These are phyloP conservation scores for Talaromyces albobiverticillius DNA, from an alignment of 2,329 filamentous ascomycete species.

Conservation along the genomic window DNA sequence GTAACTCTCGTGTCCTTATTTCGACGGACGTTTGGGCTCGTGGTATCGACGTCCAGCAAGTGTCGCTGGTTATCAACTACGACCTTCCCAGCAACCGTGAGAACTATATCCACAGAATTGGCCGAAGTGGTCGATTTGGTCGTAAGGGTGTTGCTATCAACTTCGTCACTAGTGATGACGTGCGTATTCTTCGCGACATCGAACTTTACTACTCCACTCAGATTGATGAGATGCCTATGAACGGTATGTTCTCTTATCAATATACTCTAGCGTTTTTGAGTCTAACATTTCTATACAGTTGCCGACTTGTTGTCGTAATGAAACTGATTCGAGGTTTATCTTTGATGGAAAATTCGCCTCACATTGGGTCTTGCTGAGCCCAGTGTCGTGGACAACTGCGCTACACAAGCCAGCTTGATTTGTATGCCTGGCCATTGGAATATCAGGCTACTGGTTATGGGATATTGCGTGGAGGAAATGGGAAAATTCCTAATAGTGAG, in stretches of 20 bases:
- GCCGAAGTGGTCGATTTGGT: constrained; percentile 90
- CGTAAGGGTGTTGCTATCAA: constrained; percentile 99
- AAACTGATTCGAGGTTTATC: constrained; percentile 51
- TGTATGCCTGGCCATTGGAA: not conserved
- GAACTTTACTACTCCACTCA: constrained; percentile 96
- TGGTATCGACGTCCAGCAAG: constrained; percentile 98
- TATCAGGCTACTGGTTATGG: constrained; percentile 16
- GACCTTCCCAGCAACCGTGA: constrained; percentile 97
- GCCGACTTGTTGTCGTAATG: constrained; percentile 24
- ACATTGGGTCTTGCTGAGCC: not conserved
- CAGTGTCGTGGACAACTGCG: not conserved
- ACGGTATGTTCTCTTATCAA: constrained; percentile 58
- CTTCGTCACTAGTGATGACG: constrained; percentile 97
- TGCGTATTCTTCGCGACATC: constrained; percentile 94
- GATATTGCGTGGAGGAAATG: constrained; percentile 16
- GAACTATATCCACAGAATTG: constrained; percentile 99
- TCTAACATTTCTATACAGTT: constrained; percentile 17
- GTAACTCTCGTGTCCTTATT: constrained; percentile 92
- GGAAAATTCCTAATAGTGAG: constrained; percentile 13
- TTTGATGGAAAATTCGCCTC: constrained; percentile 37
- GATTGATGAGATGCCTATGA: constrained; percentile 99
- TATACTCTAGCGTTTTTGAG: not conserved
- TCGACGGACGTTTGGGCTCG: constrained; percentile 97
- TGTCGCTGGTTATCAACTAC: constrained; percentile 98
- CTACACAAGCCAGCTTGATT: not conserved